These are phyloP conservation scores for Chrysopogon serrulatus DNA, from an alignment of 176 grass and related monocot genomes.

Conservation along the genomic window DNA sequence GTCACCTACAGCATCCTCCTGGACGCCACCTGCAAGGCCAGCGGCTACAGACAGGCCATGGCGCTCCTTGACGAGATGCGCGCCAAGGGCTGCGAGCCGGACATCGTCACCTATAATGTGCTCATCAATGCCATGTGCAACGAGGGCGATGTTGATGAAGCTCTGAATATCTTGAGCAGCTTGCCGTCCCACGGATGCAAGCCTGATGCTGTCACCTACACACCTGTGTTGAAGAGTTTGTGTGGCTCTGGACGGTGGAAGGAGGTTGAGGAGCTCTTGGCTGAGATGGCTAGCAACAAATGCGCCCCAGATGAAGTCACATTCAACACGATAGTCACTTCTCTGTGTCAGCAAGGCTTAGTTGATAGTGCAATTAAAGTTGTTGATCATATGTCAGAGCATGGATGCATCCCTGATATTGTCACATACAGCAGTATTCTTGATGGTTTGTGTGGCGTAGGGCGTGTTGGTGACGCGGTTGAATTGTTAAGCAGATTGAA, in stretches of 20 bases:
- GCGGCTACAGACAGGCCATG: slow-evolving; percentile 41
- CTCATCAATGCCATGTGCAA: slow-evolving; percentile 58
- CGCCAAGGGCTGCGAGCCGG: slow-evolving; percentile 45
- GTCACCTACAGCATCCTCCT: slow-evolving; percentile 63
- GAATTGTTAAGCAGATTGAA: slow-evolving; percentile 31
- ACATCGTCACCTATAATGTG: slow-evolving; percentile 53
- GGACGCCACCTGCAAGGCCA: slow-evolving; percentile 43
- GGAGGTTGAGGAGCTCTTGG: slow-evolving; percentile 51
- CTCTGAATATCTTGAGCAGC: slow-evolving; percentile 22
- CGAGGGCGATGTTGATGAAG: slow-evolving; percentile 43
- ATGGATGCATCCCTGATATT: slow-evolving; percentile 42
- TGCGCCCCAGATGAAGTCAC: slow-evolving; percentile 46
- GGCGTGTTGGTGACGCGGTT: slow-evolving; percentile 34
- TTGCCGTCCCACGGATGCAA: slow-evolving; percentile 46
- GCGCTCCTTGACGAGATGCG: slow-evolving; percentile 49
- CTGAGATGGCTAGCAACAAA: slow-evolving; percentile 38
- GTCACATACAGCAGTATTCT: slow-evolving; percentile 43
- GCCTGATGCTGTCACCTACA: slow-evolving; percentile 40
- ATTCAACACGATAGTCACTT: slow-evolving; percentile 54
- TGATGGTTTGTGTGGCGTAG: slow-evolving; percentile 48
- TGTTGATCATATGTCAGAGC: slow-evolving; percentile 47
- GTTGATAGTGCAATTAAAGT: slow-evolving; percentile 36
- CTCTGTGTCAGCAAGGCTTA: slow-evolving; percentile 46
- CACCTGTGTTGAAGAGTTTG: slow-evolving; percentile 45
- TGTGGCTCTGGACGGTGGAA: slow-evolving; percentile 50